Conservation (phyloP, 176 grass and related monocot genomes). For the Cymbopogon citratus region DNA sequence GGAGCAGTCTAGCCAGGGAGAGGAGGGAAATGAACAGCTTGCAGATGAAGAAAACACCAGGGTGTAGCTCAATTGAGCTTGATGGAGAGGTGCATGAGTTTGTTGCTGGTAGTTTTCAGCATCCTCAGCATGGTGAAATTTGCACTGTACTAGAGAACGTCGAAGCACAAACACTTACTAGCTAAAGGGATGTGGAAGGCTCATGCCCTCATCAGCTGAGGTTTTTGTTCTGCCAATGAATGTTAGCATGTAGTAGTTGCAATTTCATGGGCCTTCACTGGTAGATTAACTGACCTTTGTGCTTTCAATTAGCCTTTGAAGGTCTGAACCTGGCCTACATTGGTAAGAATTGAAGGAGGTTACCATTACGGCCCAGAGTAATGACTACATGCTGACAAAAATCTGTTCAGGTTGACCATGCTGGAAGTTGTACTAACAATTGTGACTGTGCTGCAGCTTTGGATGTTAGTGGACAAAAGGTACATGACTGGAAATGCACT, state of each 20-base stretch:
- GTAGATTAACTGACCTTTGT: background rate
- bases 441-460: background rate
- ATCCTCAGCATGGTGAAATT: conserved; percentile 53
- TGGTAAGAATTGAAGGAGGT: background rate
- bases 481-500: background rate
- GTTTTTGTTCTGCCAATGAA: background rate
- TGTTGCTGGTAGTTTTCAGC: conserved; percentile 56
- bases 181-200: background rate
- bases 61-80: conserved; percentile 58
- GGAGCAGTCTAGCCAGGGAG: conserved; percentile 55
- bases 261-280: background rate
- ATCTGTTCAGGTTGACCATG: background rate
- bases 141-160: conserved; percentile 40
- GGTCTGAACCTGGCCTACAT: background rate
- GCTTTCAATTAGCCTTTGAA: background rate
- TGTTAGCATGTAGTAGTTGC: background rate
- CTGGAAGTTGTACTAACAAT: background rate
- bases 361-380: background rate
- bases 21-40: conserved; percentile 63
- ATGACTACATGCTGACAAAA: background rate
- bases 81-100: conserved; percentile 62
- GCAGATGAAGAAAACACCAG: conserved; percentile 64
- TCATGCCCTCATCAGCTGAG: background rate
- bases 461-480: background rate
- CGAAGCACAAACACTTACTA: conserved; percentile 19